A percentile compares a stretch with the other conserved stretches of the same genome.
Evolutionary conservation across 2,329 filamentous ascomycete genomes (phyloP).

Genomic region (Fusarium sp.): DNA sequence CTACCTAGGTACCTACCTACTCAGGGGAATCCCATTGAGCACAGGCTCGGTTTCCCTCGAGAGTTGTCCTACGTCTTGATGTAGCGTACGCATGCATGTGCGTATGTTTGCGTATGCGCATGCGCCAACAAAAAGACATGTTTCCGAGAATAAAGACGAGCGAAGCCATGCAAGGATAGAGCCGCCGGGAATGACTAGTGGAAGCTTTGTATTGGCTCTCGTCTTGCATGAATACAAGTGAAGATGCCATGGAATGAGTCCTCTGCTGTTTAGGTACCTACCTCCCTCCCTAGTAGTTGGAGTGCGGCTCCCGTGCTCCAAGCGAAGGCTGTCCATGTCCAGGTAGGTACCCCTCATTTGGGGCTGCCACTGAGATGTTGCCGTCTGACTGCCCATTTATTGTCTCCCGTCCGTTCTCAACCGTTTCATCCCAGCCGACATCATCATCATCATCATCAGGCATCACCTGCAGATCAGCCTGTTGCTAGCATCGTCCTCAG

Average conservation of each 20-base stretch:
- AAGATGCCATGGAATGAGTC: not conserved
- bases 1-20: no score
- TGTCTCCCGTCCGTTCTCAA: not conserved
- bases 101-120: conserved; percentile 16
- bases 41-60: not conserved
- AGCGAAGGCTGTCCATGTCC: not conserved
- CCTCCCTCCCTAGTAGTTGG: not conserved
- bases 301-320: conserved; percentile 29
- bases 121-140: conserved; percentile 16
- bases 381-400: no score
- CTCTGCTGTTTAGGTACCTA: conserved; percentile 7
- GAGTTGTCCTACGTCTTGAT: conserved; percentile 31
- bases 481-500: conserved; percentile 9
- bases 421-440: not conserved
- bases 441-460: conserved; percentile 4
- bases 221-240: conserved; percentile 3
- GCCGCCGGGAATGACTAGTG: conserved; percentile 1
- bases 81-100: conserved; percentile 12
- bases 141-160: conserved; percentile 29
- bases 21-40: conserved; percentile 30
- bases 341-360: conserved; percentile 28
- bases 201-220: conserved; percentile 7
- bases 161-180: conserved; percentile 19
- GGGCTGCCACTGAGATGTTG: not conserved
- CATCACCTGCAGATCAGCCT: conserved; percentile 13